These are phyloP conservation scores for Daldinia sp. DNA, from an alignment of 2,329 filamentous ascomycete genomes.

Conservation along the genomic window DNA sequence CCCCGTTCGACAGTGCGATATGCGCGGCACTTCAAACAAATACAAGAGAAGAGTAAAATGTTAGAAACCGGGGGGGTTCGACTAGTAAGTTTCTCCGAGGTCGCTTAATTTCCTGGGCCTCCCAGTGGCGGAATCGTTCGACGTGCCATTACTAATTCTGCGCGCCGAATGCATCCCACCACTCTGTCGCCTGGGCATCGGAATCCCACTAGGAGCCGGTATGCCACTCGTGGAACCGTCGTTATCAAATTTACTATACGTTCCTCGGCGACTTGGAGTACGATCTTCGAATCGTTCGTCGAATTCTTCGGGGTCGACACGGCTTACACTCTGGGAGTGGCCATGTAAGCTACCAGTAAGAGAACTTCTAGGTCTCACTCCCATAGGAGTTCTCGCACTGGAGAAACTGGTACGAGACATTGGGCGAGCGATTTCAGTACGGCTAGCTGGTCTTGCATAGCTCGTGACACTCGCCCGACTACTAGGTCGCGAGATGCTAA, in stretches of 20 bases:
- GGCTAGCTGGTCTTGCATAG: conserved; percentile 60
- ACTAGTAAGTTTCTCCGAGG: conserved; percentile 67
- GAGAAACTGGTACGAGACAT: conserved; percentile 73
- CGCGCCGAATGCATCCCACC: conserved; percentile 54
- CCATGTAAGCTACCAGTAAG: conserved; percentile 73
- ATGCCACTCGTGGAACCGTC: conserved; percentile 58
- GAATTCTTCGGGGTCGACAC: conserved; percentile 66
- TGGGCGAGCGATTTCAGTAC: conserved; percentile 70
- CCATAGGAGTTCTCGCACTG: conserved; percentile 73
- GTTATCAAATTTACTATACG: conserved; percentile 63
- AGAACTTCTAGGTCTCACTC: conserved; percentile 76
- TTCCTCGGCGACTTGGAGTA: conserved; percentile 68
- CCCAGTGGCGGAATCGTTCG: conserved; percentile 44
- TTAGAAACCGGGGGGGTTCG: conserved; percentile 8
- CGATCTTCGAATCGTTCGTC: conserved; percentile 56
- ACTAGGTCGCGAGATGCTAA: conserved; percentile 73
- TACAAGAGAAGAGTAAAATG: conserved; percentile 45
- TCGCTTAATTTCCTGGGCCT: conserved; percentile 60
- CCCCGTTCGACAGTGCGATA: conserved; percentile 22
- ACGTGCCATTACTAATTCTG: conserved; percentile 55
- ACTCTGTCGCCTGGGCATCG: conserved; percentile 63
- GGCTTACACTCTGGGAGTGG: conserved; percentile 69
- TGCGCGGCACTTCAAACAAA: conserved; percentile 28
- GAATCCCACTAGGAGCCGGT: conserved; percentile 62
- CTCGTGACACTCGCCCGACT: conserved; percentile 74